Evolutionary conservation across 1,139 yeast genomes (phyloP), one percentile per base, ranked within the genome.

Genomic region (Taphrina communis): DNA sequence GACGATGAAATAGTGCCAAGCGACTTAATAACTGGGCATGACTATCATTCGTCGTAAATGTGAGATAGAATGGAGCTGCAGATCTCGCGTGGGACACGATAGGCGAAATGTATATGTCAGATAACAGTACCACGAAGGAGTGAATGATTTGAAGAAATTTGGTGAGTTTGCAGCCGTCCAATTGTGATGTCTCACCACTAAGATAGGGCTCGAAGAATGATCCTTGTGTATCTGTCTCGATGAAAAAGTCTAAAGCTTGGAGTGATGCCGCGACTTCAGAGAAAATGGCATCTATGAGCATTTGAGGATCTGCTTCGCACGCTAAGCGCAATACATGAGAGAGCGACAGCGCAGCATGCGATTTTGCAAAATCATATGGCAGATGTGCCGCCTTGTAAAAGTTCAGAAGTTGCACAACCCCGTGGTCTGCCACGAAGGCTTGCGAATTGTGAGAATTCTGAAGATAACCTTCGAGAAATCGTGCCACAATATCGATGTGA

Each of bases 351-450:
- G 78, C 77, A 1, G 78, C 74, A n/a, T 73, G 71, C 8, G 77
- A 74, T 57, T 73, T 75, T 1, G 79, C 77, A 71, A 78, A 79
- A 61, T 79, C 81, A 66, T 77, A 78, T 0, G 81, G 80, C 39
- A 79, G 71, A 53, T 75, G 72, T 1, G 74, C 74, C 6, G 77
- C 63, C 35, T 70, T 72, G 68, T 76, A 77, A 36, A 78, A 71
- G 9, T 71, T 68, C 11, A 78, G 69, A 41, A 79, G 65, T 11
- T 71, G 71, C 6, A 60, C 69, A 19, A 78, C 73, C 4, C 80
- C 80, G 11, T 73, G 71, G 44, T 75, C 76, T 60, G 74, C 75
- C 52, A 78, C 76, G 55, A 79, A 77, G 67, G 78, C 78, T 25
- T 73, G 75, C 44, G 77, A 73, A 17, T 78, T 77, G 50, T 75